phyloP scores from a whole-genome alignment of 1,284 basidiomycete genomes.

The Cryptococcus floricola region DNA sequence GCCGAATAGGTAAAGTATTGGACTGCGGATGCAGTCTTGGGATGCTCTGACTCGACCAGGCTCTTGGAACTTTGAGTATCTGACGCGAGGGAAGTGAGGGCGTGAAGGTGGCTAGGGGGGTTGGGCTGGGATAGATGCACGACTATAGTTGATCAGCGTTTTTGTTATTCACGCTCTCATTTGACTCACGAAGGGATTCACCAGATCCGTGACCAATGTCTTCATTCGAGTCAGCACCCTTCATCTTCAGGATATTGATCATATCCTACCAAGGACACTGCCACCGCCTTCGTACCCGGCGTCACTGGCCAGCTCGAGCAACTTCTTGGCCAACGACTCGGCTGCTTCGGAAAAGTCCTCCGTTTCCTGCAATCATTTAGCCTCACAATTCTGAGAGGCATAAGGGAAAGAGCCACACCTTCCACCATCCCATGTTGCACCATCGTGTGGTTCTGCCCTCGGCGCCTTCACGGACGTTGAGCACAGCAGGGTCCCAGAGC shows the following conservation, averaged over 20 bases:
- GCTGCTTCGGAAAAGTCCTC: slow-evolving; percentile 59
- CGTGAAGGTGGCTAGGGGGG: slow-evolving; percentile 55
- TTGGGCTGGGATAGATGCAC: slow-evolving; percentile 43
- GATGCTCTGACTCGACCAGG: slow-evolving; percentile 45
- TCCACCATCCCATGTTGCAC: slow-evolving; percentile 47
- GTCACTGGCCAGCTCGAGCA: slow-evolving; percentile 53
- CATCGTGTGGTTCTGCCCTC: slow-evolving; percentile 22
- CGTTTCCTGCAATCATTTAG: slow-evolving; percentile 45
- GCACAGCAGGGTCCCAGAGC: slow-evolving; percentile 25
- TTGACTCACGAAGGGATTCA: slow-evolving; percentile 58
- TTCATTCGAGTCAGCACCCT: slow-evolving; percentile 23
- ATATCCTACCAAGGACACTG: slow-evolving; percentile 55
- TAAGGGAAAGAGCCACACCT: slow-evolving; percentile 16
- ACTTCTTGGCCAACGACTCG: slow-evolving; percentile 58
- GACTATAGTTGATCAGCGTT: slow-evolving; percentile 47
- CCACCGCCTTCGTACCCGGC: slow-evolving; percentile 37
- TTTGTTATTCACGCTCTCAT: neutral
- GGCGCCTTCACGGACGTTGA: slow-evolving; percentile 21
- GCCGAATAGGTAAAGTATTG: slow-evolving; percentile 28
- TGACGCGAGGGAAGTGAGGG: slow-evolving; percentile 58
- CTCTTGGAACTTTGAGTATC: slow-evolving; percentile 55
- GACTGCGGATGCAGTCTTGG: slow-evolving; percentile 15
- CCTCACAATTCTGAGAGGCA: neutral
- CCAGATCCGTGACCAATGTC: slow-evolving; percentile 70
- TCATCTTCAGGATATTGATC: neutral